Evolutionary conservation across 2,329 filamentous ascomycete genomes (phyloP), one percentile per base, ranked within the genome.

Genomic region (Fusarium vanettenii): DNA sequence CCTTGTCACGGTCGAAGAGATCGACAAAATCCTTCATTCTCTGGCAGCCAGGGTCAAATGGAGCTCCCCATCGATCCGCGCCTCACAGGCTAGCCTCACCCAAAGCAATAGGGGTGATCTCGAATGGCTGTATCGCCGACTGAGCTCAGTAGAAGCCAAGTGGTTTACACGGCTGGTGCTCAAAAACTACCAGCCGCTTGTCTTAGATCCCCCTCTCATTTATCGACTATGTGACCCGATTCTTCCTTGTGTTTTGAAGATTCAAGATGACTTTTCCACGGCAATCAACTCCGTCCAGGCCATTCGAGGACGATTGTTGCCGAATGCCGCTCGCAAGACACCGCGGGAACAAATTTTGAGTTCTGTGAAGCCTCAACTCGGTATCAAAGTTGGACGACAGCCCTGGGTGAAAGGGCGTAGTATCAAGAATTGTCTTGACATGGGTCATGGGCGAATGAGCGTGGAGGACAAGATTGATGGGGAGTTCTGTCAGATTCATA

Each of bases 401-500:
- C 84, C 85, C 1, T 94, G 91, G 87, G 83, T 89, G 55, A 93
- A 93, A 78, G 92, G 88, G 11, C 87, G 92, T 60, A 92, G 91
- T 73, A 92, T 96, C 76, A 92, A 94, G 69, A 89, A 97, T 79
- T 96, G 93, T 79, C 82, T 94, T 22, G 86, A 91, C 20, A 89
- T 96, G 85, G 85, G 88, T 2, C 87, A 85, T 6, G 86, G 87
- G 0, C 85, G 89, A 18, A 88, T 95, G 89, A 94, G 92, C 67
- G 88, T 95, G 27, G 94, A 97, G 81, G 87, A 92, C 61, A 97
- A 97, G 80, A 90, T 97, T 71, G 95, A 97, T 77, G 95, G 94
- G 14, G 95, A 98, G 81, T 98, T 97, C 75, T 97, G 94, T 76
- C 95, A 98, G 81, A 91, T 98, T 33, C 95, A 98, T 78, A 85